These are phyloP conservation scores for Zarea fungicola DNA, from an alignment of 2,329 filamentous ascomycete genomes.

Conservation along the genomic window DNA sequence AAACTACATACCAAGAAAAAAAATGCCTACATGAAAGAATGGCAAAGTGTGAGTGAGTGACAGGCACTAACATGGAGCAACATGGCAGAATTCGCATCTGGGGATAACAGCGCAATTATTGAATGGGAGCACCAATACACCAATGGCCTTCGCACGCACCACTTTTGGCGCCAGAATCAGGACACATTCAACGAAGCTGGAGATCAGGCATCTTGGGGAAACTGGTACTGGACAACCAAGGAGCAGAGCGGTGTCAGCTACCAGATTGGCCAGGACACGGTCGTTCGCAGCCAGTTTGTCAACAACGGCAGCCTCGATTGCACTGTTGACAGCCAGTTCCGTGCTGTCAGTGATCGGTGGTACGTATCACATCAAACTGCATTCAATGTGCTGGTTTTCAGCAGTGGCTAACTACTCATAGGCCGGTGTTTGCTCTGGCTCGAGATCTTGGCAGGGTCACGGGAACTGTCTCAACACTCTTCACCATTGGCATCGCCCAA, in stretches of 20 bases:
- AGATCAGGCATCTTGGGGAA: constrained; percentile 78
- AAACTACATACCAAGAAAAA: constrained; percentile 41
- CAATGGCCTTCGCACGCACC: constrained; percentile 57
- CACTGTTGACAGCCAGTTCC: constrained; percentile 57
- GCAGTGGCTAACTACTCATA: too few relatives aligned
- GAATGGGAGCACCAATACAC: constrained; percentile 56
- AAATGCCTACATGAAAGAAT: too few relatives aligned
- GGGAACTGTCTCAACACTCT: constrained; percentile 46
- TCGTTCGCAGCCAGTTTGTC: constrained; percentile 64
- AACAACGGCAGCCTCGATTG: constrained; percentile 58
- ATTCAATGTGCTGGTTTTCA: too few relatives aligned
- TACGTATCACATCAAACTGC: constrained; percentile 16
- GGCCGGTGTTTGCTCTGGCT: constrained; percentile 77
- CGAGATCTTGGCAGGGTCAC: constrained; percentile 50
- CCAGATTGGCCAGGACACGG: constrained; percentile 61
- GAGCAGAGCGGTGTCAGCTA: constrained; percentile 52
- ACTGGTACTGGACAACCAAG: constrained; percentile 68
- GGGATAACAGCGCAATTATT: constrained; percentile 49
- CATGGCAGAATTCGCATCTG: constrained; percentile 63
- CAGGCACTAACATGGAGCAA: constrained; percentile 5
- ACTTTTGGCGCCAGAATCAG: constrained; percentile 55
- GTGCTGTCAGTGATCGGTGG: constrained; percentile 32
- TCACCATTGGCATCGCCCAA: constrained; percentile 73
- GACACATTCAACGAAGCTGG: constrained; percentile 60
- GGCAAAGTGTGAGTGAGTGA: constrained; percentile 25